Conservation (phyloP, 352 stramenopile species). For the Globisporangium alternatum region DNA sequence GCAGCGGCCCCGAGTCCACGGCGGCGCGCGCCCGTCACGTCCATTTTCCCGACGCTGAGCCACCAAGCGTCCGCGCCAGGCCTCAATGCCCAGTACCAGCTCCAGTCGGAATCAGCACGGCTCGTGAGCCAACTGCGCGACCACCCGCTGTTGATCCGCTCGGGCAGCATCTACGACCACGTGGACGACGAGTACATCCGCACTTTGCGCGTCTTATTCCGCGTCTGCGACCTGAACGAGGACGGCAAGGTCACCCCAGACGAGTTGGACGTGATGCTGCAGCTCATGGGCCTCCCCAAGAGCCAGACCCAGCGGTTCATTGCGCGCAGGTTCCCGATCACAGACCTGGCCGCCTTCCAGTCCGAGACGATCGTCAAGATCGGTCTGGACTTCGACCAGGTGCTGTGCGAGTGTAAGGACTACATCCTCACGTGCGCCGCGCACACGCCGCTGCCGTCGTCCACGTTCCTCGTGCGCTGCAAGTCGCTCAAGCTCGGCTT, state of each 20-base stretch:
- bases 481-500: conserved; percentile 48
- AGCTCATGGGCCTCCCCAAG: conserved; percentile 26
- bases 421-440: conserved; percentile 20
- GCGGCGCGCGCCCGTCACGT: background rate
- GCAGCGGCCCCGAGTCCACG: background rate
- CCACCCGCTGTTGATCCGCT: background rate
- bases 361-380: conserved; percentile 4
- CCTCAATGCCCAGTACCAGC: background rate
- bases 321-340: background rate
- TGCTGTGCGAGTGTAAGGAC: conserved; percentile 20
- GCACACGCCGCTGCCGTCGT: conserved; percentile 19
- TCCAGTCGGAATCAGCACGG: background rate
- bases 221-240: conserved; percentile 31
- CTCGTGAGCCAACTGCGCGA: background rate
- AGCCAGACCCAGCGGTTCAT: conserved; percentile 8
- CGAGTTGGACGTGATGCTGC: conserved; percentile 28
- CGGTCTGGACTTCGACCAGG: conserved; percentile 23
- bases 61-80: background rate
- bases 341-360: background rate
- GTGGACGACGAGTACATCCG: conserved; percentile 27
- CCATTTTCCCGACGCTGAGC: conserved; percentile 5
- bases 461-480: conserved; percentile 34
- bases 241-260: conserved; percentile 28
- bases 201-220: conserved; percentile 28
- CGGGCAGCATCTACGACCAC: conserved; percentile 17